Conservation (phyloP, 495 filamentous ascomycete species). For the Penicillium arizonense region DNA sequence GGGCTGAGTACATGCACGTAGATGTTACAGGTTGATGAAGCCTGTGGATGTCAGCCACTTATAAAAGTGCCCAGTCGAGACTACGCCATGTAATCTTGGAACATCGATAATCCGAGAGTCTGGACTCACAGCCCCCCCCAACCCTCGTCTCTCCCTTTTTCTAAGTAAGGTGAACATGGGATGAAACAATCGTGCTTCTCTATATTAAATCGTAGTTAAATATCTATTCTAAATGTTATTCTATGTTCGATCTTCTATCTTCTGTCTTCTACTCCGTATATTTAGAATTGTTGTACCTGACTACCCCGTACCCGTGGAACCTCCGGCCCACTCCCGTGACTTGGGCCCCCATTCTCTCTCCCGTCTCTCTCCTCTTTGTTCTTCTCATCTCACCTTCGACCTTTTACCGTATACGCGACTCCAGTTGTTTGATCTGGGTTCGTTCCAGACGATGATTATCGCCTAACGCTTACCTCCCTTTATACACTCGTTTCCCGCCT, state of each 20-base stretch:
- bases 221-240: not conserved
- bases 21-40: too few relatives aligned
- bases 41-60: too few relatives aligned
- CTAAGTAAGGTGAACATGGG: constrained; percentile 8
- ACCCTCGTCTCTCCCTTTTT: not conserved
- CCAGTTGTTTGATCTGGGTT: not conserved
- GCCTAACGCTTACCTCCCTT: constrained; percentile 13
- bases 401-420: not conserved
- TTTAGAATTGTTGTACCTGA: not conserved
- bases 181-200: constrained; percentile 1
- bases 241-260: not conserved
- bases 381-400: not conserved
- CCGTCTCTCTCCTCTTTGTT: constrained; percentile 5
- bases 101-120: constrained; percentile 5
- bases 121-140: not conserved
- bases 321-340: constrained; percentile 3
- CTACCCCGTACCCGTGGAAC: constrained; percentile 11
- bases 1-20: too few relatives aligned
- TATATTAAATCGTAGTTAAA: not conserved
- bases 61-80: too few relatives aligned
- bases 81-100: constrained; percentile 4
- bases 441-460: constrained; percentile 28
- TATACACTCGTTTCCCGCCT: constrained; percentile 20
- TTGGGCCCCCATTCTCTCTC: not conserved
- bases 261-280: not conserved